Conservation (phyloP, 805 yeast genomes). For the Spathaspora sp. region DNA sequence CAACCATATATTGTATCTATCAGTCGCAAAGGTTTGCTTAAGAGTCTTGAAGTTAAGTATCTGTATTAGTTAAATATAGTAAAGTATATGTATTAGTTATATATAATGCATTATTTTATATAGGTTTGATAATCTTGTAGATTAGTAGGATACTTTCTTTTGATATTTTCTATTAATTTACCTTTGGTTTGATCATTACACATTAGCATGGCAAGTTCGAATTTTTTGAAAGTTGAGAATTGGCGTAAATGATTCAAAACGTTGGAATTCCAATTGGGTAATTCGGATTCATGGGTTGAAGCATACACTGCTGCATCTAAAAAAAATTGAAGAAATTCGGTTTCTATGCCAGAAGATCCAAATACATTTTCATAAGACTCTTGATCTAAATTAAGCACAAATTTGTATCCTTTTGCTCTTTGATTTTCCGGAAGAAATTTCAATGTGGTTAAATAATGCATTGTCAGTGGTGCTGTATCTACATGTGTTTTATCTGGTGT, state of each 20-base stretch:
- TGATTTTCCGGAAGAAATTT: slow-evolving; percentile 20
- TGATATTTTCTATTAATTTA: slow-evolving; percentile 5
- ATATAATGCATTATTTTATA: slow-evolving; percentile 1
- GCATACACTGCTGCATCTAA: slow-evolving; percentile 37
- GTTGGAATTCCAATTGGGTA: slow-evolving; percentile 11
- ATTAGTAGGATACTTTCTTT: slow-evolving; percentile 1
- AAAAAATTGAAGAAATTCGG: slow-evolving; percentile 44
- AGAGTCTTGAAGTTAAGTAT: slow-evolving; percentile 9
- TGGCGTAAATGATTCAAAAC: slow-evolving; percentile 18
- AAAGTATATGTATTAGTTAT: neutral
- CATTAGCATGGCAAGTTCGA: slow-evolving; percentile 30
- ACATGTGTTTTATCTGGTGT: neutral
- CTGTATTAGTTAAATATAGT: neutral
- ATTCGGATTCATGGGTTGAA: slow-evolving; percentile 7
- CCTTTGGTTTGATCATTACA: slow-evolving; percentile 18
- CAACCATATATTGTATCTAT: slow-evolving; percentile 40
- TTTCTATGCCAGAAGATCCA: slow-evolving; percentile 44
- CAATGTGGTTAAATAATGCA: slow-evolving; percentile 23
- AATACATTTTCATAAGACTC: slow-evolving; percentile 28
- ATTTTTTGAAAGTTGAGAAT: slow-evolving; percentile 34
- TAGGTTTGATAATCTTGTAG: neutral
- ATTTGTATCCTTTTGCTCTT: slow-evolving; percentile 29
- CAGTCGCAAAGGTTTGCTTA: slow-evolving; percentile 34
- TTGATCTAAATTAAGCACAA: slow-evolving; percentile 28
- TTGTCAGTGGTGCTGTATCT: slow-evolving; percentile 12